Conservation (phyloP, 2,329 filamentous ascomycete genomes). For the Tolypocladium tundrense region DNA sequence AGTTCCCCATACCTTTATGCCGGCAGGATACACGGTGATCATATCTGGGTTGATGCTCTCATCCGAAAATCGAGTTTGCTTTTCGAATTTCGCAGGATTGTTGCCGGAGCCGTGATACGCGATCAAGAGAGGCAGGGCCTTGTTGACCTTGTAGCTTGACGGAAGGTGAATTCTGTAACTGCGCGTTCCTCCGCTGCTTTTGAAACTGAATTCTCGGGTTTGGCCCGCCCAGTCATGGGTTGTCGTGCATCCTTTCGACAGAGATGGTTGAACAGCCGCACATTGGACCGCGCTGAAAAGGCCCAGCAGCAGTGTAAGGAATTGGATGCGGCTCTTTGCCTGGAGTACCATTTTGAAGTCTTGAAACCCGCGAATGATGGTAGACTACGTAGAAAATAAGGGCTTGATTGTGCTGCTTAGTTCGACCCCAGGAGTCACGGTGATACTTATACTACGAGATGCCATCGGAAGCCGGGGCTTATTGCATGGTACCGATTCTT, state of each 20-base stretch:
- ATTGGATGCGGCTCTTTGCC: not conserved
- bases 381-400: no score
- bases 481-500: not conserved
- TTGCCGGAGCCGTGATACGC: slow-evolving; percentile 34
- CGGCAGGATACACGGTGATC: slow-evolving; percentile 35
- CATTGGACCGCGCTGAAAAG: not conserved
- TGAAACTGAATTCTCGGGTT: slow-evolving; percentile 10
- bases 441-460: not conserved
- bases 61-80: slow-evolving; percentile 24
- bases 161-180: slow-evolving; percentile 12
- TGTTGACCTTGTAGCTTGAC: slow-evolving; percentile 19
- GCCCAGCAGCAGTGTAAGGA: not conserved
- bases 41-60: slow-evolving; percentile 23
- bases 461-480: not conserved
- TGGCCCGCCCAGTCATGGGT: slow-evolving; percentile 11
- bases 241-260: slow-evolving; percentile 8
- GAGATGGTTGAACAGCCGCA: not conserved
- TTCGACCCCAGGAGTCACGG: not conserved
- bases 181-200: slow-evolving; percentile 10
- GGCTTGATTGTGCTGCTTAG: no score
- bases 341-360: not conserved
- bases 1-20: slow-evolving; percentile 19
- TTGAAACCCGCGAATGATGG: no score
- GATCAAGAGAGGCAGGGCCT: slow-evolving; percentile 29
- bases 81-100: slow-evolving; percentile 22